Percentiles rank a stretch among this genome's conserved stretches.
Evolutionary conservation across 1,284 basidiomycete species (phyloP).

Genomic region (Pseudozyma hubeiensis): DNA sequence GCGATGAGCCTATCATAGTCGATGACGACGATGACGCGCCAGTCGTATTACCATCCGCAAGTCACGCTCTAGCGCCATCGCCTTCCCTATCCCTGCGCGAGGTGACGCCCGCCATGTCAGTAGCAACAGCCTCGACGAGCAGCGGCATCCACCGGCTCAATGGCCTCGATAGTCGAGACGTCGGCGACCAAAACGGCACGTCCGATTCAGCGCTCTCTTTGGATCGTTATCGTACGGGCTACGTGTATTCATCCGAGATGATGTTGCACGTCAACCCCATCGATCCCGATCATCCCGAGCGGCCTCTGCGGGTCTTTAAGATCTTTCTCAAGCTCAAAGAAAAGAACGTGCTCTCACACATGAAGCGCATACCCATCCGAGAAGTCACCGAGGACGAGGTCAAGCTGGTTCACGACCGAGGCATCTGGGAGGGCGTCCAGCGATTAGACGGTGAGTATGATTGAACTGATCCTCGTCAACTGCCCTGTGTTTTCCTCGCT

Average conservation of each 20-base stretch:
- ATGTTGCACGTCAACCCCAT: constrained; percentile 77
- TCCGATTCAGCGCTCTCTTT: background rate
- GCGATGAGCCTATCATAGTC: constrained; percentile 18
- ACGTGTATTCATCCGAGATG: constrained; percentile 89
- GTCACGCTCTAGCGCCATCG: constrained; percentile 1
- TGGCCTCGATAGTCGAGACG: background rate
- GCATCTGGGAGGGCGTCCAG: constrained; percentile 89
- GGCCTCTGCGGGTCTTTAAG: constrained; percentile 84
- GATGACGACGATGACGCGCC: constrained; percentile 31
- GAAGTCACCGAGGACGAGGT: constrained; percentile 82
- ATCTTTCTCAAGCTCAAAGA: constrained; percentile 74
- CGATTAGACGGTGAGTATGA: constrained; percentile 77
- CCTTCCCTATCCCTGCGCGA: constrained; percentile 18
- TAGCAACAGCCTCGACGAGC: constrained; percentile 17
- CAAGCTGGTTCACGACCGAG: constrained; percentile 86
- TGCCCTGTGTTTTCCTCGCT: background rate
- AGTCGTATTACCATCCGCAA: background rate
- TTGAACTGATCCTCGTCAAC: background rate
- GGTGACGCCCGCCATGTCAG: constrained; percentile 38
- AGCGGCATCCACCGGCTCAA: constrained; percentile 4
- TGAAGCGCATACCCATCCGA: constrained; percentile 82
- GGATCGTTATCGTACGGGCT: constrained; percentile 72
- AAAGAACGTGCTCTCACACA: constrained; percentile 74
- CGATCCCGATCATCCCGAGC: constrained; percentile 81
- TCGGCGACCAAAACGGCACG: too few species aligned